Conservation (phyloP, 768 basidiomycete species). For the Trametes sanguinea region DNA sequence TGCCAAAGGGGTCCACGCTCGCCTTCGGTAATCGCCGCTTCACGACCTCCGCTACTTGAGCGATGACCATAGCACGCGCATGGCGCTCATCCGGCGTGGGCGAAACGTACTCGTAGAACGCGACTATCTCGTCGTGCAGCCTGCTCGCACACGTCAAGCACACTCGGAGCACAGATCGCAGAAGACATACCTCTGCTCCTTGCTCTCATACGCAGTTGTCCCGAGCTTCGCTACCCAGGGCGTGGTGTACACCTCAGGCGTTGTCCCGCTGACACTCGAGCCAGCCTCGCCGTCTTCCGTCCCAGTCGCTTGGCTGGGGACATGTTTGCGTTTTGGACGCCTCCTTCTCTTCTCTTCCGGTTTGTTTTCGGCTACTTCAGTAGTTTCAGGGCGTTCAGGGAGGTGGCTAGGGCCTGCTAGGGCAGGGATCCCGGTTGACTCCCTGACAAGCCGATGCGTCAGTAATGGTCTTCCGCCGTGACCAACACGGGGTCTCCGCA, state of each 20-base stretch:
- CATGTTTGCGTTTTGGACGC: slow-evolving; percentile 16
- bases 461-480: too few relatives aligned
- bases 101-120: slow-evolving; percentile 55
- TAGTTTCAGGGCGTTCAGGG: neutral
- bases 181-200: slow-evolving; percentile 36
- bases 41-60: slow-evolving; percentile 48
- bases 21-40: slow-evolving; percentile 46
- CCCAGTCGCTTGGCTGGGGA: slow-evolving; percentile 1
- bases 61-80: slow-evolving; percentile 47
- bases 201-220: slow-evolving; percentile 30
- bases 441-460: neutral
- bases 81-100: slow-evolving; percentile 55
- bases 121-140: slow-evolving; percentile 64
- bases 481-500: too few relatives aligned
- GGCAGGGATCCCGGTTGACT: neutral
- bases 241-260: slow-evolving; percentile 11
- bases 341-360: slow-evolving; percentile 5
- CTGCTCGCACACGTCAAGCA: slow-evolving; percentile 34
- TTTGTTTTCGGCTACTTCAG: neutral
- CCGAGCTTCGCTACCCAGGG: slow-evolving; percentile 31
- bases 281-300: slow-evolving; percentile 7
- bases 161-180: neutral
- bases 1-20: slow-evolving; percentile 59
- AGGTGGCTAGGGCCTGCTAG: slow-evolving; percentile 17
- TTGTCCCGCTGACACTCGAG: neutral